Percentiles rank a stretch among this genome's conserved stretches.
Evolutionary conservation across 2,329 filamentous ascomycete species (phyloP).

Genomic region (Rhynchosporium agropyri): DNA sequence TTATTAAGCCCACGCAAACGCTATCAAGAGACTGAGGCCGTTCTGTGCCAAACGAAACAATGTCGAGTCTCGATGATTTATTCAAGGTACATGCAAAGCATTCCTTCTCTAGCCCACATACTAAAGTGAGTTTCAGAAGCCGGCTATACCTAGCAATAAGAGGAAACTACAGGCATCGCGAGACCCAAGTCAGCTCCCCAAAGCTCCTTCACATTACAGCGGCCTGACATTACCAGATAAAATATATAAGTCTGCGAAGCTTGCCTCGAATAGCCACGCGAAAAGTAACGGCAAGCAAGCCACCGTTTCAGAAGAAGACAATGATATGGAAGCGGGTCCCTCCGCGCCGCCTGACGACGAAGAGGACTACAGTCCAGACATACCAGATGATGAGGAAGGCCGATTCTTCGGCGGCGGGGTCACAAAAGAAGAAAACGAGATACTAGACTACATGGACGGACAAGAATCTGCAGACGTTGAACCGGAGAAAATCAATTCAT

Average conservation of each 20-base stretch:
- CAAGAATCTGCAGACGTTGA: conserved; percentile 51
- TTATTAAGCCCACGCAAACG: background rate
- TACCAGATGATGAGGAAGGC: conserved; percentile 80
- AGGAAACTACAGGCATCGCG: conserved; percentile 63
- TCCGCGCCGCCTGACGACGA: conserved; percentile 58
- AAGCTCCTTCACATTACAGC: conserved; percentile 11
- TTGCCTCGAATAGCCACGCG: conserved; percentile 48
- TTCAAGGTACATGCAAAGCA: conserved; percentile 12
- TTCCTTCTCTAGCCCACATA: background rate
- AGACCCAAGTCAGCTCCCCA: conserved; percentile 60
- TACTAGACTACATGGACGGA: conserved; percentile 84
- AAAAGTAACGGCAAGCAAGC: conserved; percentile 42
- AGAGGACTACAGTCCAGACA: conserved; percentile 56
- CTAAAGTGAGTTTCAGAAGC: conserved; percentile 34
- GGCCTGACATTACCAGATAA: conserved; percentile 49
- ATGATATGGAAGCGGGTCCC: conserved; percentile 51
- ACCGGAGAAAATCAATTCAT: conserved; percentile 76
- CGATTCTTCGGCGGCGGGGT: conserved; percentile 95
- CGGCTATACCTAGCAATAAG: conserved; percentile 52
- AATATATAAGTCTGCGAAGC: conserved; percentile 65
- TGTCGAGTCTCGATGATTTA: conserved; percentile 21
- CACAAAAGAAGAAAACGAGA: conserved; percentile 75
- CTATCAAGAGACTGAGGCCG: background rate
- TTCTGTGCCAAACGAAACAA: conserved; percentile 4
- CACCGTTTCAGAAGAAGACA: conserved; percentile 44